These are phyloP conservation scores for Mycena citricolor DNA, from an alignment of 1,284 basidiomycete genomes.

Conservation along the genomic window DNA sequence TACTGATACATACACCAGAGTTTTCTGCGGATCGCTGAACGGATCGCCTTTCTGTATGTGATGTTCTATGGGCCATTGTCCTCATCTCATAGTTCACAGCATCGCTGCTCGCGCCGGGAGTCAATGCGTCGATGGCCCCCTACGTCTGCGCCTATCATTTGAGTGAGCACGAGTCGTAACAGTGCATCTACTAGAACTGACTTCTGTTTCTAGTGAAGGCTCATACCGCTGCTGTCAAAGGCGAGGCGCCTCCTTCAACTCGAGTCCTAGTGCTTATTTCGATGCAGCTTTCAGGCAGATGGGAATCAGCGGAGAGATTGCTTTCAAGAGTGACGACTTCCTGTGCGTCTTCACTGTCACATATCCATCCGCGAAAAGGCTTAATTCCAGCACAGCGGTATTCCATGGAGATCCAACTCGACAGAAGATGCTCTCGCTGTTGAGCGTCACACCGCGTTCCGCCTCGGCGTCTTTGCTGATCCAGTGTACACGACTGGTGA, in stretches of 20 bases:
- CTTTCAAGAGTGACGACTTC: conserved; percentile 49
- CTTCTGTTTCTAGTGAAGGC: conserved; percentile 37
- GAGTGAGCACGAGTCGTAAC: conserved; percentile 30
- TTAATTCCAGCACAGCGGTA: conserved; percentile 37
- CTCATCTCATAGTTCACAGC: conserved; percentile 27
- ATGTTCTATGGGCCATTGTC: neutral
- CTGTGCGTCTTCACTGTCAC: conserved; percentile 32
- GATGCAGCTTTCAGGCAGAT: conserved; percentile 43
- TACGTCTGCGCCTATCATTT: conserved; percentile 46
- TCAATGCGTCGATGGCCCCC: conserved; percentile 40
- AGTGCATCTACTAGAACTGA: neutral
- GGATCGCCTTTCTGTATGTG: conserved; percentile 45
- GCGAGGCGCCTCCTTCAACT: conserved; percentile 21
- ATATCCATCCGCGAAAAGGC: too few species aligned
- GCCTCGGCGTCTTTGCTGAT: conserved; percentile 45
- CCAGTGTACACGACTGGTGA: conserved; percentile 47
- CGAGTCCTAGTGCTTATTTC: neutral
- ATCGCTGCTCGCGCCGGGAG: conserved; percentile 37
- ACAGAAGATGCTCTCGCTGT: conserved; percentile 43
- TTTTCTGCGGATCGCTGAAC: too few species aligned
- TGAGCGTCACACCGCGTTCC: conserved; percentile 47
- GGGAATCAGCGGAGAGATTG: conserved; percentile 46
- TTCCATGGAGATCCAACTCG: conserved; percentile 44
- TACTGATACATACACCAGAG: too few species aligned
- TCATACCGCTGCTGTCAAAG: conserved; percentile 48